Base-by-base conservation (phyloP, 805 yeast genomes). In the Lipomyces anomalus region DNA sequence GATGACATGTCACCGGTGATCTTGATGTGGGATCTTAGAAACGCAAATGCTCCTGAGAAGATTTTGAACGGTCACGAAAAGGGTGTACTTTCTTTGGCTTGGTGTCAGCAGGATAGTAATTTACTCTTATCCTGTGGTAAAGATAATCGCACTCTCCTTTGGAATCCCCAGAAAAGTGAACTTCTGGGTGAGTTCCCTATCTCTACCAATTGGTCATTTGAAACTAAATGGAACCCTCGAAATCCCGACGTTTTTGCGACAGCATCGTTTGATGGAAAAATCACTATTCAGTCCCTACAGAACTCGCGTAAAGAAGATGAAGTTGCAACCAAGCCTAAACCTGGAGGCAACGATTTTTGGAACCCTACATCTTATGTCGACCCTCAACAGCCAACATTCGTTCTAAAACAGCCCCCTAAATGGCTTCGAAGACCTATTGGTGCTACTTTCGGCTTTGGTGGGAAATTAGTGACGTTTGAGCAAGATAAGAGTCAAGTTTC, bases 371-470 rank as follows among this genome's bases (percentile, higher is more conserved):
- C 66, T 13, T 64, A 64, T 36, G 64, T 61, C 40, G 70, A 63
- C 43, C 58, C 68, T 18, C 65, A 59, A 34, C 70, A 82, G 55
- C 92, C 96, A 7, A 76, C 77, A 29, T 81, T 82, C 56, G 74
- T 75, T 34, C 71, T 77, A 24, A 71, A 74, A 52, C 95, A 88
- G 67, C 92, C 97, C 18, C 98, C 99, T 40, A 65, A 71, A 48
- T 92, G 98, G 98, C 75, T 86, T 50, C 76, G 77, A 51, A 73
- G 82, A 54, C 87, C 87, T 9, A 72, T 76, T 4, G 72, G 82
- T 40, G 95, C 82, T 11, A 69, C 79, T 2, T 92, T 94, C 73
- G 97, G 95, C 0, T 90, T 88, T 67, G 98, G 98, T 50, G 95
- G 95, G 43, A 87, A 86, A 67, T 63, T 92, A 9, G 78, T 82